These are phyloP conservation scores for Aegilops longissima DNA, from an alignment of 176 grass and related monocot species.

Conservation along the genomic window DNA sequence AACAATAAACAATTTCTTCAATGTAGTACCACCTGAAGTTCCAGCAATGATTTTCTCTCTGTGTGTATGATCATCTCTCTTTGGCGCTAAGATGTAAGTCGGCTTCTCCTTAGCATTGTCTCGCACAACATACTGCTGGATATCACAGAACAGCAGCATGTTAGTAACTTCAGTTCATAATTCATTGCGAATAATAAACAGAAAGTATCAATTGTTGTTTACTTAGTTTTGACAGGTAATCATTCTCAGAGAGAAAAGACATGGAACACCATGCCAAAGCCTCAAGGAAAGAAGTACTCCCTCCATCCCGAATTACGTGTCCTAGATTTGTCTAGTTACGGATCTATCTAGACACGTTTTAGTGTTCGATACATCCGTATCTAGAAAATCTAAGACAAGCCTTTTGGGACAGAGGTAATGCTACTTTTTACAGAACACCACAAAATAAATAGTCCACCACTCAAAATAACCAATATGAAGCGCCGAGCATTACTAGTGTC, in stretches of 20 bases:
- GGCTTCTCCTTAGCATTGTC: constrained; percentile 78
- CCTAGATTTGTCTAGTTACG: too few relatives aligned
- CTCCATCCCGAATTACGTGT: too few relatives aligned
- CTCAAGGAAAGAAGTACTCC: not conserved
- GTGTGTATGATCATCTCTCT: constrained; percentile 63
- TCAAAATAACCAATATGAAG: not conserved
- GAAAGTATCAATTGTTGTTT: not conserved
- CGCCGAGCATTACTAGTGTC: not conserved
- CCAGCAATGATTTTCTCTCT: constrained; percentile 52
- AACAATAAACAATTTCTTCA: constrained; percentile 31
- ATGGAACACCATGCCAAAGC: not conserved
- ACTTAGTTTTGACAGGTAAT: constrained; percentile 8
- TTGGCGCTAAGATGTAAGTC: constrained; percentile 77
- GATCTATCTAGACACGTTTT: too few relatives aligned
- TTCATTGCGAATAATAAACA: constrained; percentile 1
- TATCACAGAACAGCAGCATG: constrained; percentile 25
- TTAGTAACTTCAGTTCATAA: constrained; percentile 11
- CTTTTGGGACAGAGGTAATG: not conserved
- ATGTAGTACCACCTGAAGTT: constrained; percentile 44
- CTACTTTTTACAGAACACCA: not conserved
- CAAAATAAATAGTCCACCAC: not conserved
- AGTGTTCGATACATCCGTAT: too few relatives aligned
- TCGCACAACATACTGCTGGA: constrained; percentile 71
- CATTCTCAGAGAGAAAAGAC: constrained; percentile 13
- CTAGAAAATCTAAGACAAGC: too few relatives aligned